Percentiles rank a stretch among this genome's conserved stretches.
Evolutionary conservation across 1,284 basidiomycete genomes (phyloP).

Genomic region (Trichosporon faecale): DNA sequence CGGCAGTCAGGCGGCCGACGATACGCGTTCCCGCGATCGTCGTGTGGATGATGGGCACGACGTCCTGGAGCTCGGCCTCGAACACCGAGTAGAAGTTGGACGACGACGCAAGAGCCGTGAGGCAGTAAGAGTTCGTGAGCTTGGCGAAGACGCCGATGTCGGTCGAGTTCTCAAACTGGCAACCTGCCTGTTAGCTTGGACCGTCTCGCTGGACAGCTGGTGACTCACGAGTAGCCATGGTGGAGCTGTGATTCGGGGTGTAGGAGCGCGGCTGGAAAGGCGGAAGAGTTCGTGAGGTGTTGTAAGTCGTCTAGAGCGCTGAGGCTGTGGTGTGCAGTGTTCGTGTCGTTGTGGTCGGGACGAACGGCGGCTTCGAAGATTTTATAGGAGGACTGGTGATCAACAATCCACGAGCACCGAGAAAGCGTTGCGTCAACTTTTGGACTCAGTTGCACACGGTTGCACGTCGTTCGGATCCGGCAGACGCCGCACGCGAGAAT

Average conservation of each 20-base stretch:
- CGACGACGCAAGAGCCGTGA: constrained; percentile 87
- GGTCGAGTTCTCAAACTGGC: constrained; percentile 95
- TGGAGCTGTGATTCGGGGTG: constrained; percentile 19
- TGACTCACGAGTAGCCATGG: constrained; percentile 57
- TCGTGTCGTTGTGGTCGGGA: neutral
- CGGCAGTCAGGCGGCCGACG: constrained; percentile 87
- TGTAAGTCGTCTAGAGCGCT: neutral
- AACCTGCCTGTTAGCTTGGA: constrained; percentile 56
- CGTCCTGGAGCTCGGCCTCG: constrained; percentile 88
- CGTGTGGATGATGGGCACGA: constrained; percentile 95
- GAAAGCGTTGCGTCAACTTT: constrained; percentile 12
- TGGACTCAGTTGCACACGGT: constrained; percentile 11
- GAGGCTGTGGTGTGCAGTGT: neutral
- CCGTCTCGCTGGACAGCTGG: neutral
- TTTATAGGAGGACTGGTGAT: neutral
- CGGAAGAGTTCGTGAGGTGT: neutral
- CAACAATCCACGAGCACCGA: neutral
- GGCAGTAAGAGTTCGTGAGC: constrained; percentile 93
- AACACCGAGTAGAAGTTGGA: constrained; percentile 98
- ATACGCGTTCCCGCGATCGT: constrained; percentile 94
- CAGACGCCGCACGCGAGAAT: neutral
- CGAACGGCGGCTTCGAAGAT: neutral
- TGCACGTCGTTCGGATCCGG: constrained; percentile 4
- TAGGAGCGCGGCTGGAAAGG: neutral
- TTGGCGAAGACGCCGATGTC: constrained; percentile 93